Base-by-base conservation (phyloP, 202 grass and related monocot genomes). In the Zoysia matrella region DNA sequence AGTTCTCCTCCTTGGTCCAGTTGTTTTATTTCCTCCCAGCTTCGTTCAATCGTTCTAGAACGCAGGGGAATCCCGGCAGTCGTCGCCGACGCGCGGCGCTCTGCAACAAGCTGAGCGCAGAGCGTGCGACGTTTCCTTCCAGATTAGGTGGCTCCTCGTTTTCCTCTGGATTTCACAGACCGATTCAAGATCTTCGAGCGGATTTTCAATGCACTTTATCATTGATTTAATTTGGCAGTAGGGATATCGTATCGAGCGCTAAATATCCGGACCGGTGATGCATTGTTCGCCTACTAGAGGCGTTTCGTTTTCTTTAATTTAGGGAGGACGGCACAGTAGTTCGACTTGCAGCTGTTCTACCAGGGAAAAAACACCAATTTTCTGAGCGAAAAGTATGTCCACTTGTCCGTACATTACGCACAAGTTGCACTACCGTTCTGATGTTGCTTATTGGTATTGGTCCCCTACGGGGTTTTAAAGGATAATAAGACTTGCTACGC, bases 361-460 rank as follows among this genome's bases (percentile, higher is more conserved):
- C 18, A 47, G 45, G 22, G 22, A 83, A 81, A 78, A 4, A 72
- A 11, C 49, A 11, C 65, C 65, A 50, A 77, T 80, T 82, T 80
- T 52, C 7, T 6, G n/a, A 8, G 40, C 45, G 22, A 82, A 90
- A 90, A 90, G 80, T 80, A 66, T 69, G 22, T 30, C 22, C 22
- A 30, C 22, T 30, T 30, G 22, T 30, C 22, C 22, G 22, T 30
- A 30, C 22, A 30, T 30, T 30, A 30, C 22, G 77, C 66, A 30
- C 87, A 85, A 85, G 77, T 85, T 77, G 87, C 75, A 8, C 62
- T 12, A 71, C 74, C 75, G 70, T 22, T 65, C 72, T 16, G 80
- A 80, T 53, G 80, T 70, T 39, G 75, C 83, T 90, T 82, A 90
- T 86, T 74, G 88, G 63, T 58, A 30, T 30, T 30, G 22, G 22